Evolutionary conservation across 495 filamentous ascomycete genomes (phyloP).

Genomic region (Penicillium bialowiezense): DNA sequence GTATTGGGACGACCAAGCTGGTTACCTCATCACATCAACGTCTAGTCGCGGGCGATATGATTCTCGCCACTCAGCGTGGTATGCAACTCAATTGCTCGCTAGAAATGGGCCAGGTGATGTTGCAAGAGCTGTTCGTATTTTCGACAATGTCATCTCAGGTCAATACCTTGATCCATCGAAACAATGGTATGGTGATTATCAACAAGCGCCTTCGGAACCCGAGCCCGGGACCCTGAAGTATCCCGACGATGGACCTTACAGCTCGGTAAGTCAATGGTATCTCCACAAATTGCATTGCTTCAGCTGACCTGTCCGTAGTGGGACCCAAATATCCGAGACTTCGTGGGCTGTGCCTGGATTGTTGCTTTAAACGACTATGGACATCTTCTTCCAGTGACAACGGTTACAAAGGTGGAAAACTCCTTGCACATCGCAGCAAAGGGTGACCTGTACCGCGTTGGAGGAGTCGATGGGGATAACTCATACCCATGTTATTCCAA

Average conservation of each 20-base stretch:
- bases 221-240: constrained; percentile 34
- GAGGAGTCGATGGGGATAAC: constrained; percentile 43
- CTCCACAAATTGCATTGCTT: not conserved
- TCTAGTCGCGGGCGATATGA: constrained; percentile 22
- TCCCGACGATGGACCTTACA: constrained; percentile 18
- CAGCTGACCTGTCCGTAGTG: constrained; percentile 32
- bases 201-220: constrained; percentile 36
- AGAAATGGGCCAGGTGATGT: constrained; percentile 36
- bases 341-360: constrained; percentile 40
- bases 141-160: constrained; percentile 36
- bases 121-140: constrained; percentile 32
- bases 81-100: constrained; percentile 36
- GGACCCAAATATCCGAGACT: constrained; percentile 45
- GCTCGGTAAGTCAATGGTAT: constrained; percentile 8
- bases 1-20: constrained; percentile 16
- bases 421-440: constrained; percentile 34
- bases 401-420: constrained; percentile 27
- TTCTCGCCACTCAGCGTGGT: constrained; percentile 37
- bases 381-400: constrained; percentile 25
- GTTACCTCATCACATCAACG: constrained; percentile 13
- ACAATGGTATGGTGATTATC: constrained; percentile 43
- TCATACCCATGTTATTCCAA: constrained; percentile 43
- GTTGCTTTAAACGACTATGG: constrained; percentile 37
- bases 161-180: constrained; percentile 33
- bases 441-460: constrained; percentile 41